A percentile compares a stretch with the other conserved stretches of the same genome.
These are phyloP conservation scores for Exophiala oligosperma DNA, from an alignment of 2,329 filamentous ascomycete species.

Conservation along the genomic window DNA sequence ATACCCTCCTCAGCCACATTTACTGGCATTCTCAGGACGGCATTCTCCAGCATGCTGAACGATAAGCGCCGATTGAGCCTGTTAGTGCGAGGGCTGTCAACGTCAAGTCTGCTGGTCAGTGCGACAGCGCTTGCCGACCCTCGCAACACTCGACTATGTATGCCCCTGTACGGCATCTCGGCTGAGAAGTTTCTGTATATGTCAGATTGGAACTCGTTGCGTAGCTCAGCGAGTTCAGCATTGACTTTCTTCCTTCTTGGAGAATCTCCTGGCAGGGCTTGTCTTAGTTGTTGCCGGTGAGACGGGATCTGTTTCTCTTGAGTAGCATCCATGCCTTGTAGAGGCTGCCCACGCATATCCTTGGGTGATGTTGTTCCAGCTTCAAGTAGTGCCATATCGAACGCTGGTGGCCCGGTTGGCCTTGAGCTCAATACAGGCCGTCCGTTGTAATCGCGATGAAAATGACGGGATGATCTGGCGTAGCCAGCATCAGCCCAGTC, in stretches of 20 bases:
- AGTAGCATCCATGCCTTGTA: slow-evolving; percentile 4
- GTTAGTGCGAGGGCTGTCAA: slow-evolving; percentile 19
- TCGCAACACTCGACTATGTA: slow-evolving; percentile 22
- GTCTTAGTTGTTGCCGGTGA: slow-evolving; percentile 24
- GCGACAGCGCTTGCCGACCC: slow-evolving; percentile 26
- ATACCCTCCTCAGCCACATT: slow-evolving; percentile 15
- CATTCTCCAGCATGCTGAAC: slow-evolving; percentile 49
- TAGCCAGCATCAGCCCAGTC: slow-evolving; percentile 15
- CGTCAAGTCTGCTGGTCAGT: slow-evolving; percentile 4
- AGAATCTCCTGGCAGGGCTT: slow-evolving; percentile 21
- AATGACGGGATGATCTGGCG: slow-evolving; percentile 8
- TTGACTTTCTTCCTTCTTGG: slow-evolving; percentile 24
- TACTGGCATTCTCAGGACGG: slow-evolving; percentile 39
- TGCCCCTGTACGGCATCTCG: slow-evolving; percentile 21
- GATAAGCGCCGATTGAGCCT: slow-evolving; percentile 43
- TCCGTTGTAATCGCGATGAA: slow-evolving; percentile 10
- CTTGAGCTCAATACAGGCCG: slow-evolving; percentile 5
- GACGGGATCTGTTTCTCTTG: slow-evolving; percentile 15
- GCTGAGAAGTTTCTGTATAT: slow-evolving; percentile 26
- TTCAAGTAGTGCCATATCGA: slow-evolving; percentile 18
- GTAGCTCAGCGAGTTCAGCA: slow-evolving; percentile 22
- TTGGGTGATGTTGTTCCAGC: slow-evolving; percentile 12
- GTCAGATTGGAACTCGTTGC: slow-evolving; percentile 23
- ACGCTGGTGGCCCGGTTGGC: slow-evolving; percentile 11
- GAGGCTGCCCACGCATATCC: background rate